These are phyloP conservation scores for Trypanosoma caninum DNA, from an alignment of 208 protist species.

Conservation along the genomic window DNA sequence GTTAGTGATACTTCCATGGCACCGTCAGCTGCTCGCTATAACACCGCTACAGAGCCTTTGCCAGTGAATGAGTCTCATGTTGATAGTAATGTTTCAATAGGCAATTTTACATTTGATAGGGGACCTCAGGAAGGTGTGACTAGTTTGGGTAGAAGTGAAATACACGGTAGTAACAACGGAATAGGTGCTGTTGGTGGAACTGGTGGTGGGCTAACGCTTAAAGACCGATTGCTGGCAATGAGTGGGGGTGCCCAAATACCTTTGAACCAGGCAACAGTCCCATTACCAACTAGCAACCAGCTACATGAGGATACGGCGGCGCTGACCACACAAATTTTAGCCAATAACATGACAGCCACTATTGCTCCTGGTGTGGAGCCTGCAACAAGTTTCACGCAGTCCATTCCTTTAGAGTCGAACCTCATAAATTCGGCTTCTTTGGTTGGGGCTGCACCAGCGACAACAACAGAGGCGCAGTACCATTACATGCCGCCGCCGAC, in stretches of 20 bases:
- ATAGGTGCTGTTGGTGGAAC: slow-evolving; percentile 3
- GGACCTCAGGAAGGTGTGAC: background rate
- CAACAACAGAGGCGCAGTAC: background rate
- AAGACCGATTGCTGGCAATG: slow-evolving; percentile 71
- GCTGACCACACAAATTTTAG: too few relatives aligned
- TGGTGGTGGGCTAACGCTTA: slow-evolving; percentile 34
- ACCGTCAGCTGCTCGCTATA: too few relatives aligned
- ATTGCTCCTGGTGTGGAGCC: too few relatives aligned
- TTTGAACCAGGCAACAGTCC: background rate
- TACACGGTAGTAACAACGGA: slow-evolving; percentile 11
- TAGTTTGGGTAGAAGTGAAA: background rate
- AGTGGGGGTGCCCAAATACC: slow-evolving; percentile 17
- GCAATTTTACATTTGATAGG: slow-evolving; percentile 27
- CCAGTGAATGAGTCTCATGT: too few relatives aligned
- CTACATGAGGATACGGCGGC: background rate
- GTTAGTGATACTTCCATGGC: background rate
- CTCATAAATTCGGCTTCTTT: slow-evolving; percentile 5
- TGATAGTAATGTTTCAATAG: slow-evolving; percentile 16
- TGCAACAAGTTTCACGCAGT: background rate
- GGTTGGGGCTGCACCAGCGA: background rate
- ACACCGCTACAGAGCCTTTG: background rate
- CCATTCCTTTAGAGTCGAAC: too few relatives aligned
- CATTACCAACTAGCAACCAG: background rate
- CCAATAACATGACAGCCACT: too few relatives aligned
- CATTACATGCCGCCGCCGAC: background rate